Conservation (phyloP, 176 grass and related monocot genomes). For the Miscanthus lutarioriparius region DNA sequence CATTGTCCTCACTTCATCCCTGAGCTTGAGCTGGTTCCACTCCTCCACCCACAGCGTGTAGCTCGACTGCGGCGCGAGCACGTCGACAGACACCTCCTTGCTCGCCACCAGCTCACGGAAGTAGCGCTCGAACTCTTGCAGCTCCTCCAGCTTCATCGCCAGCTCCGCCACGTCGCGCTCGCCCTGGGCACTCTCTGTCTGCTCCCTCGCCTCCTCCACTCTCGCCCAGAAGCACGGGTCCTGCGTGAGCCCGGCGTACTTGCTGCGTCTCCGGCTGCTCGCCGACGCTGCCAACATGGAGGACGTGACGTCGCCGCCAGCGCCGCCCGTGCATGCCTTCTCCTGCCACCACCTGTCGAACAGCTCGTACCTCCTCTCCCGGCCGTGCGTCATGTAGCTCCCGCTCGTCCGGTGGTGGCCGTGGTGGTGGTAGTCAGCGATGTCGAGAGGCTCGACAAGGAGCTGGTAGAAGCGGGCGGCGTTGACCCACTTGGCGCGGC, state of each 20-base stretch:
- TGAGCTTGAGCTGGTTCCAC: constrained; percentile 70
- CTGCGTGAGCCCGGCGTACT: constrained; percentile 87
- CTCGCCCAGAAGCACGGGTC: constrained; percentile 97
- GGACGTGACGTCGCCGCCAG: not conserved
- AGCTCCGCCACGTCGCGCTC: constrained; percentile 36
- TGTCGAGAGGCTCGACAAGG: constrained; percentile 90
- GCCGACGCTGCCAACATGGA: not conserved
- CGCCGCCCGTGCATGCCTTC: not conserved
- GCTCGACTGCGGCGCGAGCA: constrained; percentile 85
- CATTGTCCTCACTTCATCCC: constrained; percentile 35
- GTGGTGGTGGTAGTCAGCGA: constrained; percentile 74
- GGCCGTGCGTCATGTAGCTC: constrained; percentile 75
- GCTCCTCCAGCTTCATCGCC: constrained; percentile 34
- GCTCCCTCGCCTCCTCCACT: constrained; percentile 75
- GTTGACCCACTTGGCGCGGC: constrained; percentile 89
- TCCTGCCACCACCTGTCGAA: constrained; percentile 92
- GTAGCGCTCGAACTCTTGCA: constrained; percentile 68
- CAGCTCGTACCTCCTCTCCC: constrained; percentile 73
- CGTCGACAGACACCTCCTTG: constrained; percentile 84
- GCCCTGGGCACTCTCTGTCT: constrained; percentile 29
- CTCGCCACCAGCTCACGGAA: constrained; percentile 55
- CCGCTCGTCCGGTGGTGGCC: constrained; percentile 57
- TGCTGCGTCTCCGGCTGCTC: constrained; percentile 52
- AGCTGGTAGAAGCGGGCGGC: constrained; percentile 93
- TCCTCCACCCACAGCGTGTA: constrained; percentile 72